Evolutionary conservation across 768 basidiomycete genomes (phyloP).

Genomic region (Agaricus sinodeliciosus): DNA sequence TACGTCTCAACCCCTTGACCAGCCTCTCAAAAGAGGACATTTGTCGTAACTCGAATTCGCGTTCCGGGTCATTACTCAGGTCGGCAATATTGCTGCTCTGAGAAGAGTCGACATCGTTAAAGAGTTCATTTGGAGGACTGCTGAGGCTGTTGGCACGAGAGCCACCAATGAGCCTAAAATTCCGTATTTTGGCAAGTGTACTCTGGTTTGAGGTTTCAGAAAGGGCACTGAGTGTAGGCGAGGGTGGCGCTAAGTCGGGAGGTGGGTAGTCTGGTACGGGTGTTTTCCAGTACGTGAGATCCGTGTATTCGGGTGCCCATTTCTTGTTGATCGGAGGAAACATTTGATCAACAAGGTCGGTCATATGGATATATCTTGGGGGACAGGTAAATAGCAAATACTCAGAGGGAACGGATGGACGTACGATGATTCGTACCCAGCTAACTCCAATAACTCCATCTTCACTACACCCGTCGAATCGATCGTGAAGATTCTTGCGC

Average conservation of each 20-base stretch:
- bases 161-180: constrained; percentile 70
- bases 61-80: constrained; percentile 19
- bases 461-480: constrained; percentile 93
- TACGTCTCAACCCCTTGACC: constrained; percentile 32
- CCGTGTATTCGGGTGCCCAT: constrained; percentile 86
- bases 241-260: constrained; percentile 80
- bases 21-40: constrained; percentile 75
- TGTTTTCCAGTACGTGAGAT: constrained; percentile 94
- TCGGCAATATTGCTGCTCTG: not conserved
- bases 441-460: constrained; percentile 92
- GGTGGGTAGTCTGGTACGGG: constrained; percentile 73
- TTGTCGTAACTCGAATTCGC: constrained; percentile 49
- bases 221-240: constrained; percentile 89
- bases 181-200: constrained; percentile 65
- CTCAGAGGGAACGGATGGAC: constrained; percentile 19
- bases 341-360: constrained; percentile 99
- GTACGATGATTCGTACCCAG: constrained; percentile 94
- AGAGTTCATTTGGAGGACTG: not conserved
- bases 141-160: constrained; percentile 8
- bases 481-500: constrained; percentile 94
- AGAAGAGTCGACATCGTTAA: not conserved
- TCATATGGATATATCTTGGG: constrained; percentile 92
- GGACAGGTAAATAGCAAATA: not conserved
- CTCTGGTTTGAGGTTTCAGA: constrained; percentile 80
- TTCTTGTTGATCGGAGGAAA: constrained; percentile 94